Conservation (phyloP, 2,329 filamentous ascomycete species). For the Alternaria sp. region DNA sequence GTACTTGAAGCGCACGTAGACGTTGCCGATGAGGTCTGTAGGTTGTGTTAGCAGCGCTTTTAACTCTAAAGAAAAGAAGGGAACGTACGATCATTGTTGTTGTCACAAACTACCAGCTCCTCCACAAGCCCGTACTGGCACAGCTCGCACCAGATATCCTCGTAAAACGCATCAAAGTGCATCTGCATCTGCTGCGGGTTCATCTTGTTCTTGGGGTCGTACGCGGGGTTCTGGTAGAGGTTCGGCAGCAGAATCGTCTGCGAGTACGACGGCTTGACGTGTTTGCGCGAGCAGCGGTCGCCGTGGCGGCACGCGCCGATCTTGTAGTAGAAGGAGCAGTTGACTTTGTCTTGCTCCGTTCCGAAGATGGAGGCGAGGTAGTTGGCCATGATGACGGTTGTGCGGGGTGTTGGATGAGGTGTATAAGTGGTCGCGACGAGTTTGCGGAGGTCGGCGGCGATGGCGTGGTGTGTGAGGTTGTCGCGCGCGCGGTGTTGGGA, state of each 20-base stretch:
- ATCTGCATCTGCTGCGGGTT: slow-evolving; percentile 95
- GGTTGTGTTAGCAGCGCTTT: slow-evolving; percentile 8
- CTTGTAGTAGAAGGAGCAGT: slow-evolving; percentile 99
- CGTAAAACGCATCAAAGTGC: slow-evolving; percentile 99
- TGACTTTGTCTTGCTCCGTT: slow-evolving; percentile 98
- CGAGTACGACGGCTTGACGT: slow-evolving; percentile 97
- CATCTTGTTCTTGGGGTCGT: slow-evolving; percentile 97
- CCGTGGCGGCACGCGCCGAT: slow-evolving; percentile 98
- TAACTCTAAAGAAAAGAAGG: no score
- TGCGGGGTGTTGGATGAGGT: neutral
- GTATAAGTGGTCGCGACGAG: neutral
- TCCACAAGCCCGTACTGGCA: slow-evolving; percentile 97
- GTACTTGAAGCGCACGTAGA: slow-evolving; percentile 99
- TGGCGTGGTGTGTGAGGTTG: slow-evolving; percentile 3
- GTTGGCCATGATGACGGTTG: slow-evolving; percentile 75
- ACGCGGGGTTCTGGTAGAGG: slow-evolving; percentile 98
- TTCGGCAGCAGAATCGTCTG: slow-evolving; percentile 98
- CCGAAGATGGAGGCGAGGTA: slow-evolving; percentile 99
- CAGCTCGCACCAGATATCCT: slow-evolving; percentile 99
- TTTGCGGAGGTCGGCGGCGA: neutral
- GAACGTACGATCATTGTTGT: slow-evolving; percentile 87
- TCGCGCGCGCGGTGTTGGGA: slow-evolving; percentile 7
- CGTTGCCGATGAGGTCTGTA: slow-evolving; percentile 92
- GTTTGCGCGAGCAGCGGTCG: slow-evolving; percentile 96
- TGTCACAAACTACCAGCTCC: slow-evolving; percentile 98